These are phyloP conservation scores for Reticulascus tulasneorum DNA, from an alignment of 2,329 filamentous ascomycete genomes.

Conservation along the genomic window DNA sequence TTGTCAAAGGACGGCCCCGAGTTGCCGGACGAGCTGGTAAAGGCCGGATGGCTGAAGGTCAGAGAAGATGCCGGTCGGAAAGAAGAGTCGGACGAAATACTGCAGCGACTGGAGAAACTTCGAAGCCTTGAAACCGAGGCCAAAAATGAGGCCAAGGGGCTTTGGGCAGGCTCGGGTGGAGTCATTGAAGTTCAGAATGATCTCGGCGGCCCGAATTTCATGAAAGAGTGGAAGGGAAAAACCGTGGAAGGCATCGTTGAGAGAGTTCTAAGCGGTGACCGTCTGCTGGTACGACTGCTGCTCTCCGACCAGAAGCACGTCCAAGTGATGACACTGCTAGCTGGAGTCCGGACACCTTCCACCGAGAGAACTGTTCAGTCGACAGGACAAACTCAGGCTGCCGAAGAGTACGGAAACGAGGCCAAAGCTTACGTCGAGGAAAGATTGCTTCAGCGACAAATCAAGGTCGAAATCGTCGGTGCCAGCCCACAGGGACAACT, in stretches of 20 bases:
- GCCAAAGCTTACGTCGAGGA: conserved; percentile 83
- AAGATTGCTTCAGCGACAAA: conserved; percentile 78
- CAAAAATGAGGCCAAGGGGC: conserved; percentile 71
- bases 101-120: conserved; percentile 70
- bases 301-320: conserved; percentile 79
- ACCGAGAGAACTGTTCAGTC: conserved; percentile 78
- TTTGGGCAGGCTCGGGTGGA: conserved; percentile 67
- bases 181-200: conserved; percentile 79
- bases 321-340: conserved; percentile 83
- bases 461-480: conserved; percentile 79
- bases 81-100: conserved; percentile 76
- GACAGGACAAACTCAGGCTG: conserved; percentile 75
- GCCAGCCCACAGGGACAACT: conserved; percentile 87
- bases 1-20: conserved; percentile 69
- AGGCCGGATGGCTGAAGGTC: conserved; percentile 88
- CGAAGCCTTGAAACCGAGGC: conserved; percentile 74
- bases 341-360: conserved; percentile 84
- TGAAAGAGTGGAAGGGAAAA: conserved; percentile 81
- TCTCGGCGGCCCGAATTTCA: conserved; percentile 71
- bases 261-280: conserved; percentile 86
- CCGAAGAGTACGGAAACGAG: conserved; percentile 86
- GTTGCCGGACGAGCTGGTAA: conserved; percentile 77
- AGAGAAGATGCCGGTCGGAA: conserved; percentile 91
- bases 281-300: conserved; percentile 78
- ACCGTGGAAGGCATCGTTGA: conserved; percentile 83